These are phyloP conservation scores for Rhodofomes roseus DNA, from an alignment of 1,284 basidiomycete species.

Conservation along the genomic window DNA sequence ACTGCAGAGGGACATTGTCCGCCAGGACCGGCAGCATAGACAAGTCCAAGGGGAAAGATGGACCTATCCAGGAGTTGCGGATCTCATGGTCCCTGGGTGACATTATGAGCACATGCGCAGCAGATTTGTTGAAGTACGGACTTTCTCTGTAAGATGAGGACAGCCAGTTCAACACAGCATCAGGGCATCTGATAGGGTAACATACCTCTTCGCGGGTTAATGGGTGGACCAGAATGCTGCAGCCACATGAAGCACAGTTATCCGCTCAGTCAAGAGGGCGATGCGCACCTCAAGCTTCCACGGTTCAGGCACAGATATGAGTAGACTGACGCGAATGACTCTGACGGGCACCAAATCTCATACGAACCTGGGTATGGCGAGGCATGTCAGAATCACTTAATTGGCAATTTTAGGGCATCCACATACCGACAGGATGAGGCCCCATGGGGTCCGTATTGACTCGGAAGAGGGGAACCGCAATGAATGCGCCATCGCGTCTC, in stretches of 20 bases:
- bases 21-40: constrained; percentile 45
- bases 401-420: background rate
- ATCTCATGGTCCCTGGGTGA: constrained; percentile 54
- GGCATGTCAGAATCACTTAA: background rate
- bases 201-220: constrained; percentile 63
- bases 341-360: constrained; percentile 72
- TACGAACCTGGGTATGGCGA: constrained; percentile 55
- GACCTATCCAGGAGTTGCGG: constrained; percentile 69
- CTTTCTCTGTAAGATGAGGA: constrained; percentile 2
- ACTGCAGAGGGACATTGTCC: constrained; percentile 63
- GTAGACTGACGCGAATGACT: constrained; percentile 68
- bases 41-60: constrained; percentile 62
- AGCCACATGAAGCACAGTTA: background rate
- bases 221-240: constrained; percentile 67
- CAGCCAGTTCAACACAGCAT: background rate
- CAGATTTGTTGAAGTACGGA: constrained; percentile 9
- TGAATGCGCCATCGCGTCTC: constrained; percentile 68
- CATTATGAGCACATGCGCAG: background rate
- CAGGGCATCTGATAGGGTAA: constrained; percentile 3
- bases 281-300: constrained; percentile 56
- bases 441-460: constrained; percentile 68
- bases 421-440: constrained; percentile 68
- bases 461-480: constrained; percentile 69
- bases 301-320: constrained; percentile 69
- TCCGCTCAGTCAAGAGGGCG: background rate